These are phyloP conservation scores for Teratosphaeria gauchensis DNA, from an alignment of 2,329 filamentous ascomycete genomes.

Conservation along the genomic window DNA sequence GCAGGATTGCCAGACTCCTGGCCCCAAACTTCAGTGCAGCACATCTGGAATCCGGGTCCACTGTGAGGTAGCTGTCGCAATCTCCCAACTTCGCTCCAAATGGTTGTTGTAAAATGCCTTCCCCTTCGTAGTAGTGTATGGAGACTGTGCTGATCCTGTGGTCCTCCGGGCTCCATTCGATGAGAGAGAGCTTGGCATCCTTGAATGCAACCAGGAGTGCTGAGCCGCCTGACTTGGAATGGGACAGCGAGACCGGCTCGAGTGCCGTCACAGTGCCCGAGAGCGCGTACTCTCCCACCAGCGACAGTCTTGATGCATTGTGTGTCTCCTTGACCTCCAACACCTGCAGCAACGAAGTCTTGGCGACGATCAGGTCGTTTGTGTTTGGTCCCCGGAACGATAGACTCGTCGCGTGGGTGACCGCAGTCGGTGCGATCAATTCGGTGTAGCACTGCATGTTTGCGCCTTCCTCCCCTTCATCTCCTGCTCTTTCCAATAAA, in stretches of 20 bases:
- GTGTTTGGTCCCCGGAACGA: conserved; percentile 67
- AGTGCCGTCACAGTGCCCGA: conserved; percentile 78
- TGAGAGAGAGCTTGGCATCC: conserved; percentile 84
- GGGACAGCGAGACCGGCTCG: conserved; percentile 58
- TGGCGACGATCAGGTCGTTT: conserved; percentile 82
- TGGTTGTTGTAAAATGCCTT: conserved; percentile 53
- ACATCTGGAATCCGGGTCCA: conserved; percentile 86
- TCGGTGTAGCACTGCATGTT: conserved; percentile 96
- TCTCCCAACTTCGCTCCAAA: conserved; percentile 69
- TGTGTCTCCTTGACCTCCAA: conserved; percentile 39
- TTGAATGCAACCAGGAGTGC: conserved; percentile 74
- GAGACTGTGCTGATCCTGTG: conserved; percentile 77
- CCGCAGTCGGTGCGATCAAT: conserved; percentile 84
- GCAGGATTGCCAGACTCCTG: conserved; percentile 83
- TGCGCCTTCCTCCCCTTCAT: conserved; percentile 1
- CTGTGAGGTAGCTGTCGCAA: conserved; percentile 70
- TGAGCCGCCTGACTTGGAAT: conserved; percentile 71
- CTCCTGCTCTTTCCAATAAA: background rate
- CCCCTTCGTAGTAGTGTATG: conserved; percentile 96
- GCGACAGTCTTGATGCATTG: conserved; percentile 54
- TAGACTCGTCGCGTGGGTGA: conserved; percentile 75
- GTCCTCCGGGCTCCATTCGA: conserved; percentile 84
- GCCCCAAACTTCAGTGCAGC: conserved; percentile 87
- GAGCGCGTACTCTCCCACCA: conserved; percentile 74
- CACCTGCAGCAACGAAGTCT: conserved; percentile 85